Evolutionary conservation across 2,329 filamentous ascomycete genomes (phyloP).

Genomic region (Myriosclerotinia duriaeana): DNA sequence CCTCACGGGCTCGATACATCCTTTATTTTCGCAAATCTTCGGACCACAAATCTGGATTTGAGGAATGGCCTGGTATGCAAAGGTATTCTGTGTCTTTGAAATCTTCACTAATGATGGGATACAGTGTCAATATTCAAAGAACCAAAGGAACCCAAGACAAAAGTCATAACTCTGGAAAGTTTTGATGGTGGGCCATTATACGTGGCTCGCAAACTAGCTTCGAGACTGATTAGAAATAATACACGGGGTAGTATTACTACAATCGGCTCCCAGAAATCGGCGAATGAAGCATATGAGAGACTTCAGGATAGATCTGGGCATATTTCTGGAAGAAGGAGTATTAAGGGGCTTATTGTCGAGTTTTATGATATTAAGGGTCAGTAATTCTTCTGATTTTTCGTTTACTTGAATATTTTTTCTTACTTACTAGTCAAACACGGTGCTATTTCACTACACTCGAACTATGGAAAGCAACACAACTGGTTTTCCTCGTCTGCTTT

Average conservation of each 20-base stretch:
- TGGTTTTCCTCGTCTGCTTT: too few relatives aligned
- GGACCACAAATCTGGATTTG: conserved; percentile 30
- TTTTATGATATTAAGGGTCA: conserved; percentile 28
- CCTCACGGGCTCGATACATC: conserved; percentile 25
- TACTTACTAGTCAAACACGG: too few relatives aligned
- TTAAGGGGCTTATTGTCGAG: conserved; percentile 29
- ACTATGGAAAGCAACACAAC: too few relatives aligned
- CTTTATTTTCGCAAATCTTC: conserved; percentile 30
- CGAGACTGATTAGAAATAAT: conserved; percentile 21
- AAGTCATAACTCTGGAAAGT: conserved; percentile 26
- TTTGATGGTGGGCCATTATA: conserved; percentile 26
- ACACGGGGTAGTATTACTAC: conserved; percentile 30
- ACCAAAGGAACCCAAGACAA: conserved; percentile 26
- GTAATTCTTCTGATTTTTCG: neutral
- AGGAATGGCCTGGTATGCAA: conserved; percentile 31
- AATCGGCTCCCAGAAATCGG: conserved; percentile 27
- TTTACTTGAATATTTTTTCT: neutral
- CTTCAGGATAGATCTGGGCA: neutral
- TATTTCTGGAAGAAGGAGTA: conserved; percentile 4
- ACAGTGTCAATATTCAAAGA: conserved; percentile 28
- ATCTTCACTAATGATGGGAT: neutral
- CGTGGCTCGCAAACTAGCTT: conserved; percentile 3
- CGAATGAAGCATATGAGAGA: conserved; percentile 24
- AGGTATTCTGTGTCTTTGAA: neutral
- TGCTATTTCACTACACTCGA: too few relatives aligned